Percentiles rank a stretch among this genome's conserved stretches.
Conservation (phyloP, 441 rosid species). For the Syzygium syzygioides region DNA sequence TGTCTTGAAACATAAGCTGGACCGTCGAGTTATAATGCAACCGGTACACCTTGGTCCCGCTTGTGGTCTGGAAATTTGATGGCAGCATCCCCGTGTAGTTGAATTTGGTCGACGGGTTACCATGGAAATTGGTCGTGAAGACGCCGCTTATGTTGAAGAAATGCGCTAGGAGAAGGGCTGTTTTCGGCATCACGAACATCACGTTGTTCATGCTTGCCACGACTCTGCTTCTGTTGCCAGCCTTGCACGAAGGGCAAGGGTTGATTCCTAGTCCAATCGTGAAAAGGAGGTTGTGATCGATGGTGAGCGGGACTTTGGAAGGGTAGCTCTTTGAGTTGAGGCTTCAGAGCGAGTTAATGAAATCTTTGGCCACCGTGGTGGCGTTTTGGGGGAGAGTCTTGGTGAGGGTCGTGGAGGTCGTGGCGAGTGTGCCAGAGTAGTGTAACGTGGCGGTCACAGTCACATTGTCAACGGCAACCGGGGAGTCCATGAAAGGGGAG, state of each 20-base stretch:
- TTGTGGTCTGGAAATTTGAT: background rate
- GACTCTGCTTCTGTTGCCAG: conserved; percentile 8
- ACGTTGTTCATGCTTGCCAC: conserved; percentile 8
- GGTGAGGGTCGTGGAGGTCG: background rate
- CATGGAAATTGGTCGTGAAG: conserved; percentile 3
- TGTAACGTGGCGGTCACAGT: conserved; percentile 7
- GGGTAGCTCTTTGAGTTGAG: conserved; percentile 5
- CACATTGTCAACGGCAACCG: conserved; percentile 1
- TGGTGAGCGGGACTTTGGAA: background rate
- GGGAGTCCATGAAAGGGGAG: conserved; percentile 15
- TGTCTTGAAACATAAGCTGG: background rate
- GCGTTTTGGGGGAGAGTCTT: background rate
- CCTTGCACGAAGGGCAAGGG: conserved; percentile 10
- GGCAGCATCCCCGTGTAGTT: conserved; percentile 7
- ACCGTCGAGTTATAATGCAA: background rate
- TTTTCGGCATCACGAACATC: conserved; percentile 9
- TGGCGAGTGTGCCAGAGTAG: conserved; percentile 2
- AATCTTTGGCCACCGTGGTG: conserved; percentile 1
- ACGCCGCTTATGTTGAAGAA: conserved; percentile 8
- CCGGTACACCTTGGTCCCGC: conserved; percentile 1
- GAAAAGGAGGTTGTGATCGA: conserved; percentile 6
- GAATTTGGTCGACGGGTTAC: background rate
- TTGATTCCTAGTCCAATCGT: conserved; percentile 8
- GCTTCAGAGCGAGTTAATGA: conserved; percentile 4
- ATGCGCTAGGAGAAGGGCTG: conserved; percentile 6